A percentile compares a stretch with the other conserved stretches of the same genome.
Evolutionary conservation across 805 yeast genomes (phyloP).

Genomic region (Candida dajiaensis): DNA sequence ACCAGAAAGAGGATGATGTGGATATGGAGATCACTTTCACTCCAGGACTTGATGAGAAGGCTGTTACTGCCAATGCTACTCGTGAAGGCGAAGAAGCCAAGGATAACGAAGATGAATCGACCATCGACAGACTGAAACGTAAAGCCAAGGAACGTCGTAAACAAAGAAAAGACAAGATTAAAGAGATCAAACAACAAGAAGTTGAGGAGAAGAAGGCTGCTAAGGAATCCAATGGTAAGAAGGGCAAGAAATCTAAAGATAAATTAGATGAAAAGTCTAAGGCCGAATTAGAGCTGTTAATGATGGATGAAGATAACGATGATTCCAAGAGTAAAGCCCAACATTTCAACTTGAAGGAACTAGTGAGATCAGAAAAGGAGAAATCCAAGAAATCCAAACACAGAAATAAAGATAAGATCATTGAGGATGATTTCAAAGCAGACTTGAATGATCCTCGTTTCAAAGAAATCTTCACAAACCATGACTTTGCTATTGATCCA

Average conservation of each 20-base stretch:
- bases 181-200: constrained; percentile 49
- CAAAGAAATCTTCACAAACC: constrained; percentile 74
- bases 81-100: constrained; percentile 22
- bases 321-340: constrained; percentile 30
- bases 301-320: constrained; percentile 40
- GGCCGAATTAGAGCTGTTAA: constrained; percentile 70
- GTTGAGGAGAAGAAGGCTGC: constrained; percentile 45
- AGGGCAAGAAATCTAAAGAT: constrained; percentile 24
- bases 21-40: constrained; percentile 96
- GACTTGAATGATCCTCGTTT: constrained; percentile 84
- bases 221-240: constrained; percentile 25
- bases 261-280: constrained; percentile 36
- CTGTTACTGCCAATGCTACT: constrained; percentile 16
- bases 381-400: constrained; percentile 43
- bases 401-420: constrained; percentile 42
- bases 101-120: constrained; percentile 49
- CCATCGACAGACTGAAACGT: constrained; percentile 74
- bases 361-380: constrained; percentile 66
- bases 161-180: constrained; percentile 71
- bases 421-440: constrained; percentile 53
- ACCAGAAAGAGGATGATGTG: constrained; percentile 46
- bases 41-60: constrained; percentile 63
- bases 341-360: constrained; percentile 78
- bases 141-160: constrained; percentile 92
- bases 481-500: constrained; percentile 92